phyloP scores from a whole-genome alignment of 495 filamentous ascomycete species.

The Penicillium cinerascens region DNA sequence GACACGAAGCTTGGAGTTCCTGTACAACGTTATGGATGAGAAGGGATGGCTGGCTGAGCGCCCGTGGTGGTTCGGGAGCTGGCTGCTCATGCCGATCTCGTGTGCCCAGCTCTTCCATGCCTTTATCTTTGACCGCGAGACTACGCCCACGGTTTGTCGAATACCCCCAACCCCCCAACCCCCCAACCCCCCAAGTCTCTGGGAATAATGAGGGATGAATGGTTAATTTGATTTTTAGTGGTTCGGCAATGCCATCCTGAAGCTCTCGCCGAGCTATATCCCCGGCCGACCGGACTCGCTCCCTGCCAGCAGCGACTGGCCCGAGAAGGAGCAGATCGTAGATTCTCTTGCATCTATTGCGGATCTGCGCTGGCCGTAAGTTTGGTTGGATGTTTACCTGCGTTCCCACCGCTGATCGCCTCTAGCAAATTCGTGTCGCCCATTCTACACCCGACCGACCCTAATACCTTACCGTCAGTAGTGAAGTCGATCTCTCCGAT shows the following conservation, averaged over 20 bases:
- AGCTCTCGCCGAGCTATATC: slow-evolving; percentile 72
- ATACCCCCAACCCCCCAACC: too few species aligned
- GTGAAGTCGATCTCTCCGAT: slow-evolving; percentile 71
- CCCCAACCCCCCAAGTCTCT: too few species aligned
- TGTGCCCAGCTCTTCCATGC: slow-evolving; percentile 89
- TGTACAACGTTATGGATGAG: slow-evolving; percentile 78
- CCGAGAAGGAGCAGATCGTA: slow-evolving; percentile 68
- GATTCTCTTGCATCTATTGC: slow-evolving; percentile 81
- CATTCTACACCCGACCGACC: slow-evolving; percentile 72
- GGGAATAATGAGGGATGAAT: not conserved
- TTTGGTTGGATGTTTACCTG: slow-evolving; percentile 9
- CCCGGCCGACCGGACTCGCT: slow-evolving; percentile 67
- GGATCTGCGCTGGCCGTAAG: slow-evolving; percentile 78
- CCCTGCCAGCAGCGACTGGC: slow-evolving; percentile 68
- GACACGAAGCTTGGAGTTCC: slow-evolving; percentile 78
- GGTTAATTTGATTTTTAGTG: slow-evolving; percentile 37
- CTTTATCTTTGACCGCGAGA: slow-evolving; percentile 88
- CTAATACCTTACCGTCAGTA: slow-evolving; percentile 58
- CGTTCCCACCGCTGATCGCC: not conserved
- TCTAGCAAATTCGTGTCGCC: slow-evolving; percentile 72
- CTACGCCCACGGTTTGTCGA: slow-evolving; percentile 60
- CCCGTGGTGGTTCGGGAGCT: slow-evolving; percentile 92
- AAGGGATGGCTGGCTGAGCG: slow-evolving; percentile 72
- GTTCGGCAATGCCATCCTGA: slow-evolving; percentile 71
- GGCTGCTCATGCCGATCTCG: slow-evolving; percentile 90